phyloP scores from a whole-genome alignment of 495 filamentous ascomycete species.

The Neurospora sp. region DNA sequence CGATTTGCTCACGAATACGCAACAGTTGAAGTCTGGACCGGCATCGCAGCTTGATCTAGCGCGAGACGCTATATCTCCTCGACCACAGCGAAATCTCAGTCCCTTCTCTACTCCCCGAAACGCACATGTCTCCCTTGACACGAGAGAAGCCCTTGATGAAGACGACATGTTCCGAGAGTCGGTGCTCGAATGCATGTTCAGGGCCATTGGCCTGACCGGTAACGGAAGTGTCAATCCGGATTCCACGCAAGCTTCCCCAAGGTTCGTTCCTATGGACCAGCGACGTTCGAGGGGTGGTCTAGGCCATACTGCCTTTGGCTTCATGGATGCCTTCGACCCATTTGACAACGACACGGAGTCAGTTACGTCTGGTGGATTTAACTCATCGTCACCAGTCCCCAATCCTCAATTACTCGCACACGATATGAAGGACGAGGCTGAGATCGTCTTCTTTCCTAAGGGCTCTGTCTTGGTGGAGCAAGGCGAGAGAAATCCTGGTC shows the following conservation, averaged over 20 bases:
- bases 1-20: conserved; percentile 72
- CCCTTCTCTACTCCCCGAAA: conserved; percentile 50
- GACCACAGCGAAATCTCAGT: conserved; percentile 47
- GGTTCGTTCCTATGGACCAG: conserved; percentile 75
- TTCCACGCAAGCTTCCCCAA: conserved; percentile 76
- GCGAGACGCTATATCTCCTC: conserved; percentile 37
- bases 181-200: conserved; percentile 91
- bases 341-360: conserved; percentile 83
- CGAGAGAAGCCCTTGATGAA: conserved; percentile 71
- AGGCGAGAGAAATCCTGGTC: conserved; percentile 85
- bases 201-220: conserved; percentile 75
- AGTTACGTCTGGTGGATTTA: conserved; percentile 47
- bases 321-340: conserved; percentile 82
- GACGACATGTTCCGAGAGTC: conserved; percentile 81
- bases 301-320: conserved; percentile 77
- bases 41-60: conserved; percentile 9
- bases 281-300: conserved; percentile 77
- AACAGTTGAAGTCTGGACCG: conserved; percentile 20
- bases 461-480: conserved; percentile 95
- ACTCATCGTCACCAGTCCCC: conserved; percentile 29
- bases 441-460: conserved; percentile 95
- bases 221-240: conserved; percentile 53
- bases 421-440: conserved; percentile 84
- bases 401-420: conserved; percentile 45
- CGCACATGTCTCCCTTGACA: conserved; percentile 43